These are phyloP conservation scores for Oryza glumipatula DNA, from an alignment of 176 grass and related monocot genomes.

Conservation along the genomic window DNA sequence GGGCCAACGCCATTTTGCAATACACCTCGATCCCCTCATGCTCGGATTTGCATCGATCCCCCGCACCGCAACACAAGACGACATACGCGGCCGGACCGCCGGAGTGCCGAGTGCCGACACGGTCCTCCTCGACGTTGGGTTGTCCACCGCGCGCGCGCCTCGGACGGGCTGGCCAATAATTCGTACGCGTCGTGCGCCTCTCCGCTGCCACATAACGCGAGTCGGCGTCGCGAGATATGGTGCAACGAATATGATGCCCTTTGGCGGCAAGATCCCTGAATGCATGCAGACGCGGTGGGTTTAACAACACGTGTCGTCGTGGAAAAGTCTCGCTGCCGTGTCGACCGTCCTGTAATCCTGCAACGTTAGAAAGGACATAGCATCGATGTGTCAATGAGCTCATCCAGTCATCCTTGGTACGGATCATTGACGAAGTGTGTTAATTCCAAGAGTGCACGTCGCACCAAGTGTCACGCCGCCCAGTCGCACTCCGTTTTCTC, in stretches of 20 bases:
- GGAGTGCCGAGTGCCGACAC: neutral
- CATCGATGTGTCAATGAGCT: too few relatives aligned
- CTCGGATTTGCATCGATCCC: neutral
- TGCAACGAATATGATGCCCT: too few relatives aligned
- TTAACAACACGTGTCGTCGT: too few relatives aligned
- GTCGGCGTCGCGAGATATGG: neutral
- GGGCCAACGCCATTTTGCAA: too few relatives aligned
- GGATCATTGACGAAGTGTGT: neutral
- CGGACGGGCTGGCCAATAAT: neutral
- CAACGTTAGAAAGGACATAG: too few relatives aligned
- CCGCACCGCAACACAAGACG: neutral
- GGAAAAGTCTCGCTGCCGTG: too few relatives aligned
- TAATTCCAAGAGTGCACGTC: neutral
- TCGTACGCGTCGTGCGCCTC: neutral
- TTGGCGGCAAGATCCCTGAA: neutral
- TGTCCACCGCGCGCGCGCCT: neutral
- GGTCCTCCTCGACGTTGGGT: neutral
- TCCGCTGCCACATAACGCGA: slow-evolving; percentile 8
- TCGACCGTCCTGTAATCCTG: too few relatives aligned
- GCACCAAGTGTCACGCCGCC: neutral
- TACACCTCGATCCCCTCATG: neutral
- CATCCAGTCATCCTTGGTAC: neutral
- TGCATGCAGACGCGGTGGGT: too few relatives aligned
- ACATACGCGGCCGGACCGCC: neutral
- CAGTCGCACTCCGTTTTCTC: neutral